Evolutionary conservation across 2,329 filamentous ascomycete species (phyloP), one percentile per base, ranked within the genome.

Genomic region (Trichoderma sp.): DNA sequence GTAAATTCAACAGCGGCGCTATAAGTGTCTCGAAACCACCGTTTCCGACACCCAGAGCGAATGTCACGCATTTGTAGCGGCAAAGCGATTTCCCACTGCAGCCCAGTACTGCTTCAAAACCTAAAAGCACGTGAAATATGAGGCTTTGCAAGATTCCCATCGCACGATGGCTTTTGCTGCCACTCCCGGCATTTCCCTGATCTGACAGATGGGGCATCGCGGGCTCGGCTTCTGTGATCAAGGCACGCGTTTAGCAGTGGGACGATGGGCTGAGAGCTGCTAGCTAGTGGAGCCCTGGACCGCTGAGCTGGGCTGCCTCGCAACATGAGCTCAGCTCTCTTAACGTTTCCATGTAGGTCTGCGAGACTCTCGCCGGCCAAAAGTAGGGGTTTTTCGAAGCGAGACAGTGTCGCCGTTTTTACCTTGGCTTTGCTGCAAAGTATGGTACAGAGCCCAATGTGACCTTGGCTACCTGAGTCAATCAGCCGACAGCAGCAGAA

Each of bases 231-330:
- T 55, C 24, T 27, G 40, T 33, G 21, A 64, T 29, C 33, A 47
- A 64, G 43, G 60, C 33, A 35, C 43, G 29, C 14, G 21, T 29
- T 56, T 65, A 65, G 62, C 33, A 27, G 64, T 67, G 64, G 64
- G 40, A 67, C 64, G 40, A 52, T 35, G 43, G 60, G 60, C 43
- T 35, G 47, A 52, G 60, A 53, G 60, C 60, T 63, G 49, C 27
- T n/a, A 52, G 40, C 43, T 24, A 37, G 63, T 66, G 63, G 63
- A 58, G 63, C 27, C 53, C 57, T 47, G 53, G n/a, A 7, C 35
- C 35, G 35, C 1, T 29, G 29, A 29, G 27, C 55, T 35, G 55
- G 55, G 55, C 55, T 57, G 27, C 55, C 55, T 57, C 55, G n/a
- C 55, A 5, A 4, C 24, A 4, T 14, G 27, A 29, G 52, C 47